A percentile compares a stretch with the other conserved stretches of the same genome.
Conservation (phyloP, 164 flowering plant genomes). For the Vitis riparia region DNA sequence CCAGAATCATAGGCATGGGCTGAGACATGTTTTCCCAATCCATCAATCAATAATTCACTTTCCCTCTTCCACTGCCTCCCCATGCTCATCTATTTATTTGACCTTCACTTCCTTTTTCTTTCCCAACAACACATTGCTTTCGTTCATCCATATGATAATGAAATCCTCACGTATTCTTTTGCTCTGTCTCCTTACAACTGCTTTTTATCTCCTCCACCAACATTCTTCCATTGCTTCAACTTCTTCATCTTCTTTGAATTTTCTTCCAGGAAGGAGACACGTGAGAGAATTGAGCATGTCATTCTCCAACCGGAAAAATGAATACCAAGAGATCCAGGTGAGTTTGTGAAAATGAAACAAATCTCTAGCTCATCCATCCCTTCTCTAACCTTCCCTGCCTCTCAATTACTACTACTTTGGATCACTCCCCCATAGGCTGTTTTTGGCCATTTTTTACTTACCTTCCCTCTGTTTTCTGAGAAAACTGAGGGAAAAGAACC, state of each 20-base stretch:
- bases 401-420: no score
- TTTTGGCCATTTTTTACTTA: no score
- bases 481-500: no score
- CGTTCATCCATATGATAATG: conserved; percentile 21
- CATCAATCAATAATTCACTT: conserved; percentile 26
- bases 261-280: conserved; percentile 17
- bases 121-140: conserved; percentile 1
- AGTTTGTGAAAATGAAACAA: background rate
- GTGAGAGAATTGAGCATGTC: conserved; percentile 11
- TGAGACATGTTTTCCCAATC: conserved; percentile 29
- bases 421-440: no score
- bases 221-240: conserved; percentile 11
- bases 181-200: conserved; percentile 29
- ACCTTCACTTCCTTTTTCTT: background rate
- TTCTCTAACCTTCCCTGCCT: no score
- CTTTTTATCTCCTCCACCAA: conserved; percentile 18
- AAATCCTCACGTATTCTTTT: conserved; percentile 21
- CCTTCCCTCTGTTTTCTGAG: no score
- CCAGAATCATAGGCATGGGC: conserved; percentile 32
- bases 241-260: conserved; percentile 11
- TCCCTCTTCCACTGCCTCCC: conserved; percentile 20
- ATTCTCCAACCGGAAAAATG: background rate
- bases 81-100: conserved; percentile 24
- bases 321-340: conserved; percentile 21
- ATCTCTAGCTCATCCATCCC: no score